Percentiles rank a stretch among this genome's conserved stretches.
Conservation (phyloP, 2,329 filamentous ascomycete species). For the Arachnomyces sp. region DNA sequence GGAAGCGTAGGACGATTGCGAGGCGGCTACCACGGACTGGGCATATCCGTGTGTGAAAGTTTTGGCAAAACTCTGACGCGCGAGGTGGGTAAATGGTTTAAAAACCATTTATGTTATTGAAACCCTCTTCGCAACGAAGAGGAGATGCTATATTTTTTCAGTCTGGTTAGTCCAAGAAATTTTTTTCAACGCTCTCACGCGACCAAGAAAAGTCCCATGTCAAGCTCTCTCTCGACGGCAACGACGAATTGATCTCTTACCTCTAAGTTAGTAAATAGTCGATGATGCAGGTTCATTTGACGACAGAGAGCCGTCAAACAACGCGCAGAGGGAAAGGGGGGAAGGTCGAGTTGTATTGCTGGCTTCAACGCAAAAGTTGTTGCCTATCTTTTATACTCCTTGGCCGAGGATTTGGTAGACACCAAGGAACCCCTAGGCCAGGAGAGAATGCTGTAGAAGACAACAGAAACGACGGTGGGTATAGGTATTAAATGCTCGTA, state of each 20-base stretch:
- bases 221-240: conserved; percentile 8
- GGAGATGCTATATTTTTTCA: conserved; percentile 36
- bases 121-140: conserved; percentile 56
- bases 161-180: neutral
- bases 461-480: too few species aligned
- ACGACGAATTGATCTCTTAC: conserved; percentile 43
- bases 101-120: conserved; percentile 78
- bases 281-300: conserved; percentile 97
- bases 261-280: conserved; percentile 51
- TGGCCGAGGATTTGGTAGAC: too few species aligned
- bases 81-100: conserved; percentile 67
- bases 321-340: conserved; percentile 54
- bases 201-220: too few species aligned
- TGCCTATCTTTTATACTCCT: too few species aligned
- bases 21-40: conserved; percentile 92
- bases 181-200: too few species aligned
- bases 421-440: too few species aligned
- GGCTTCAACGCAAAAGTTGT: neutral
- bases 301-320: conserved; percentile 79
- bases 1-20: conserved; percentile 72
- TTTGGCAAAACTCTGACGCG: conserved; percentile 95
- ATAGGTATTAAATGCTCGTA: too few species aligned
- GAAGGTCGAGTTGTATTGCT: neutral
- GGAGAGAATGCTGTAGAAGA: too few species aligned
- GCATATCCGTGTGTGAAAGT: conserved; percentile 97